Evolutionary conservation across 208 protist species (phyloP), one percentile per base, ranked within the genome.

Genomic region (Leishmania major): DNA sequence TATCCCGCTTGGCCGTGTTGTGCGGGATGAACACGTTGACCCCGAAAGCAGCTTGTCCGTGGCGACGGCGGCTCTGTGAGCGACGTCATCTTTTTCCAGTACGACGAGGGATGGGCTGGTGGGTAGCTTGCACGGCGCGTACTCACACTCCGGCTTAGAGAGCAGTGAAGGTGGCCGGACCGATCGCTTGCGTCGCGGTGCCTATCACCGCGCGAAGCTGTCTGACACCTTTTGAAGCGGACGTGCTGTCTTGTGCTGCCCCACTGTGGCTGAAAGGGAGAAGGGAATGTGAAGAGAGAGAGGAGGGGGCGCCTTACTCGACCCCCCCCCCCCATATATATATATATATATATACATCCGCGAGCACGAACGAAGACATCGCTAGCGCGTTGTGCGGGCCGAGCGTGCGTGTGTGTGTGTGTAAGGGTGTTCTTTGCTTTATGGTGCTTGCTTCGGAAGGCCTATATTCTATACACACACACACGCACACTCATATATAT

Each of bases 111-210:
- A 82, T 71, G 82, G 64, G 28, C 62, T 79, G 25, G 47, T 81
- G 82, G 72, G 78, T 25, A 82, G 82, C 72, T 70, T 79, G 22
- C 49, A 79, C 64, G 55, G 64, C 59, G 82, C 71, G 15, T 37
- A 37, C 15, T 53, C 25, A 40, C 40, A 8, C 55, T 25, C 37
- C 25, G 15, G 3, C 8, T 45, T 19, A 19, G n/a, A 64, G 10
- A 13, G n/a, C 31, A 64, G 51, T 3, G 49, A 47, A 19, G 8
- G 51, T n/a, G 19, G 43, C 31, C 7, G 49, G 2, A n/a, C 72
- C 19, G 73, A 66, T 45, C 35, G 76, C 75, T 35, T 55, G 11
- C 67, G 60, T 35, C 55, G 79, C 13, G 75, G 77, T 15, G 22
- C 55, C 6, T 53, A 37, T 47, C 62, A 72, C 35, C 66, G 25